A percentile compares a stretch with the other conserved stretches of the same genome.
Conservation (phyloP, 2,329 filamentous ascomycete genomes). For the Pseudogymnoascus sp. region DNA sequence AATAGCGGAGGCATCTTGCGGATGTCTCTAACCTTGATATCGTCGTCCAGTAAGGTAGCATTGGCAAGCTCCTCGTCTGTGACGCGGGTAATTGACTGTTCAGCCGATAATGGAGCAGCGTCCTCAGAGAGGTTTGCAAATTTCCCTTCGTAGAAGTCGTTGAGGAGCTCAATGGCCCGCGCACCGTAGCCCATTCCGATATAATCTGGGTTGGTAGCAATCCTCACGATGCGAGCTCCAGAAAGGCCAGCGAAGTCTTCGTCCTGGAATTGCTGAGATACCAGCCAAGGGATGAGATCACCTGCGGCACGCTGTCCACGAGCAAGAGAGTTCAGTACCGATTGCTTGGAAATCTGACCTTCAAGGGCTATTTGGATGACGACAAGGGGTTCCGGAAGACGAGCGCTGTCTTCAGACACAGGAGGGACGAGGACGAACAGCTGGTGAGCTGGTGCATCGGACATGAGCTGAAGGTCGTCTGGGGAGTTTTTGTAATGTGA, state of each 20-base stretch:
- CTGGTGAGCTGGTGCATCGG: slow-evolving; percentile 92
- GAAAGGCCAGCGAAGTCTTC: slow-evolving; percentile 92
- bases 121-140: slow-evolving; percentile 77
- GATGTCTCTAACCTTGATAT: slow-evolving; percentile 84
- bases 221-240: slow-evolving; percentile 83
- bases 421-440: slow-evolving; percentile 90
- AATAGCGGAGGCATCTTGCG: slow-evolving; percentile 90
- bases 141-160: slow-evolving; percentile 91
- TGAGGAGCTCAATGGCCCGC: slow-evolving; percentile 75
- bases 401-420: slow-evolving; percentile 64
- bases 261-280: slow-evolving; percentile 97
- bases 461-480: slow-evolving; percentile 97
- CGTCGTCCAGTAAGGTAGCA: slow-evolving; percentile 70
- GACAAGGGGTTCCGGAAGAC: slow-evolving; percentile 84
- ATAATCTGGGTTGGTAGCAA: slow-evolving; percentile 94
- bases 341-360: slow-evolving; percentile 88
- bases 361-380: slow-evolving; percentile 92
- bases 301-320: slow-evolving; percentile 82
- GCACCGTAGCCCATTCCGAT: slow-evolving; percentile 87
- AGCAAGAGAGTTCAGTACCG: slow-evolving; percentile 81
- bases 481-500: slow-evolving; percentile 98
- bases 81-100: slow-evolving; percentile 64
- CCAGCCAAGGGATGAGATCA: slow-evolving; percentile 93
- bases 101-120: slow-evolving; percentile 39
- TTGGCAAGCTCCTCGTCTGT: slow-evolving; percentile 75